A percentile compares a stretch with the other conserved stretches of the same genome.
These are phyloP conservation scores for Rhypophila decipiens DNA, from an alignment of 495 filamentous ascomycete species.

Conservation along the genomic window DNA sequence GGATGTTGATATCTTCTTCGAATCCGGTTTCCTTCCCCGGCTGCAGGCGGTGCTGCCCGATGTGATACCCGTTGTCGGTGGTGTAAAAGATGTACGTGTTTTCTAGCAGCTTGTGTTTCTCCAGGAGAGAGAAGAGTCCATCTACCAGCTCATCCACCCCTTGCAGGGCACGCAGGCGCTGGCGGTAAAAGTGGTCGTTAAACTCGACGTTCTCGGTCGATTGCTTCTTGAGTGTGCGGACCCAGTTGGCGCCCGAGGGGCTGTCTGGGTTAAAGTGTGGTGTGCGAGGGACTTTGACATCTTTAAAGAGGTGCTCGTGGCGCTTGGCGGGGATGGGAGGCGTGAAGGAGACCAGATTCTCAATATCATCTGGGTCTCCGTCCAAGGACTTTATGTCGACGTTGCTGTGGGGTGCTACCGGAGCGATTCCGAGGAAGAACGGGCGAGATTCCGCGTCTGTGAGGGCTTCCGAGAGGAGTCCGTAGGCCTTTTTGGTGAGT, in stretches of 20 bases:
- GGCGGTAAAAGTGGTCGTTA: slow-evolving; percentile 63
- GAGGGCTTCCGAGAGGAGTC: slow-evolving; percentile 57
- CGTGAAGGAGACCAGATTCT: slow-evolving; percentile 28
- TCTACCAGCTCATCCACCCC: slow-evolving; percentile 67
- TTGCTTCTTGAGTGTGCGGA: slow-evolving; percentile 46
- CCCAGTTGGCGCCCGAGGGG: slow-evolving; percentile 57
- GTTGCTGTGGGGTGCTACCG: slow-evolving; percentile 62
- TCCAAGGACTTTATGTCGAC: slow-evolving; percentile 11
- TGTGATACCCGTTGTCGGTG: slow-evolving; percentile 70
- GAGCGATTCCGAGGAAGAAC: slow-evolving; percentile 64
- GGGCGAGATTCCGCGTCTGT: slow-evolving; percentile 47
- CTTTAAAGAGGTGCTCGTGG: slow-evolving; percentile 43
- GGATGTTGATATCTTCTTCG: slow-evolving; percentile 70
- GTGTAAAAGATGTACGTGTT: slow-evolving; percentile 70
- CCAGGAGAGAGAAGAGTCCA: slow-evolving; percentile 45
- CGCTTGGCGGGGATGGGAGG: slow-evolving; percentile 46
- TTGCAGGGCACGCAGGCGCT: slow-evolving; percentile 57
- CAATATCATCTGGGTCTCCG: slow-evolving; percentile 12
- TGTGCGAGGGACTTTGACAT: slow-evolving; percentile 43
- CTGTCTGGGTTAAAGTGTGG: slow-evolving; percentile 48
- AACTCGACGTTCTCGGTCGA: slow-evolving; percentile 51
- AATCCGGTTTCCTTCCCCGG: slow-evolving; percentile 68
- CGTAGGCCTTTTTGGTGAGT: slow-evolving; percentile 54
- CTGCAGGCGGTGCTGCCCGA: slow-evolving; percentile 64
- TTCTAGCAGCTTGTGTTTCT: slow-evolving; percentile 47